Conservation (phyloP, 1,284 basidiomycete species). For the Papiliotrema flavescens region DNA sequence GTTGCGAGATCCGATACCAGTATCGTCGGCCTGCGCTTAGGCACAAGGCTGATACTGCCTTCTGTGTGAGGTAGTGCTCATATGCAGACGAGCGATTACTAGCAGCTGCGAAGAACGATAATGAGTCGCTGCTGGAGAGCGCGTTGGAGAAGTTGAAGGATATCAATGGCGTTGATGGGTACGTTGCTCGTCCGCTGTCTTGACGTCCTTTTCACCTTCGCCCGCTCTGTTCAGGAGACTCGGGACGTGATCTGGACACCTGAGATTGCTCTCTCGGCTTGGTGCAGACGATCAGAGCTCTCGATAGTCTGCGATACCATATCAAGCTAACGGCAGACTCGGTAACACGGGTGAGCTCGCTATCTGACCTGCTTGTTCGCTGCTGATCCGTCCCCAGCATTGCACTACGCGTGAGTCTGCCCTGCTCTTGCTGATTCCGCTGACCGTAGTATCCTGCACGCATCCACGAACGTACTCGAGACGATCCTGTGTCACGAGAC, state of each 20-base stretch:
- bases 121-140: constrained; percentile 64
- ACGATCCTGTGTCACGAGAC: constrained; percentile 67
- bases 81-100: constrained; percentile 66
- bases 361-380: not conserved
- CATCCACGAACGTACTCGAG: constrained; percentile 64
- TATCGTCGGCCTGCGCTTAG: too few relatives aligned
- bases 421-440: not conserved
- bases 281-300: too few relatives aligned
- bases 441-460: constrained; percentile 46
- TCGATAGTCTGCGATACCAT: too few relatives aligned
- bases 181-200: constrained; percentile 27
- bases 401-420: constrained; percentile 70
- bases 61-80: not conserved
- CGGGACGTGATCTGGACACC: too few relatives aligned
- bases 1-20: constrained; percentile 9
- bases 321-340: constrained; percentile 51
- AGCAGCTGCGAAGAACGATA: constrained; percentile 69
- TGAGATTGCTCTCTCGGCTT: not conserved
- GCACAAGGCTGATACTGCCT: constrained; percentile 3
- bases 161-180: constrained; percentile 76
- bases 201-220: not conserved
- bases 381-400: constrained; percentile 52
- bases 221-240: too few relatives aligned
- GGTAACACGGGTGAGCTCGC: constrained; percentile 64
- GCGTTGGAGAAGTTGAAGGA: constrained; percentile 60